phyloP scores from a whole-genome alignment of 2,329 filamentous ascomycete species.

The Colletotrichum destructivum region DNA sequence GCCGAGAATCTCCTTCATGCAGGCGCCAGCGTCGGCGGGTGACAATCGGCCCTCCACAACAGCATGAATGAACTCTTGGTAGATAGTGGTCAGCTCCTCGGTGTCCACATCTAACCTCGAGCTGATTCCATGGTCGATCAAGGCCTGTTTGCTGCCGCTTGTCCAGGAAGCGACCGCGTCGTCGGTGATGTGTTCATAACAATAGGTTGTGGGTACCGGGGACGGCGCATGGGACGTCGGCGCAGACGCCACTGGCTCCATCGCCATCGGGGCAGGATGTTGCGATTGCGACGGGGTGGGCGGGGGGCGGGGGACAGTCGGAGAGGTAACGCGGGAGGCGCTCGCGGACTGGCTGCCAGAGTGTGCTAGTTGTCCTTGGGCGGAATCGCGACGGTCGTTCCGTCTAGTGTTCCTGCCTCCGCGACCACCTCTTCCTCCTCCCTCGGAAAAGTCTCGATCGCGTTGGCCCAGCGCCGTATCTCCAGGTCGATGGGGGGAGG shows the following conservation, averaged over 20 bases:
- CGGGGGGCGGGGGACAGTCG: slow-evolving; percentile 32
- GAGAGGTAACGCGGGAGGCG: slow-evolving; percentile 33
- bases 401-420: slow-evolving; percentile 62
- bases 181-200: slow-evolving; percentile 83
- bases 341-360: slow-evolving; percentile 30
- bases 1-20: slow-evolving; percentile 82
- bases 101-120: slow-evolving; percentile 78
- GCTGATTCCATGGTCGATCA: slow-evolving; percentile 76
- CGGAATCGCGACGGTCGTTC: slow-evolving; percentile 67
- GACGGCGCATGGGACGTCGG: slow-evolving; percentile 46
- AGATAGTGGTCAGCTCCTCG: slow-evolving; percentile 78
- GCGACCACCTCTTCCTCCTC: slow-evolving; percentile 60
- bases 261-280: slow-evolving; percentile 46
- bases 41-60: slow-evolving; percentile 79
- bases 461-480: slow-evolving; percentile 71
- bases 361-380: slow-evolving; percentile 49
- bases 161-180: slow-evolving; percentile 78
- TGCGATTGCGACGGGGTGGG: slow-evolving; percentile 43
- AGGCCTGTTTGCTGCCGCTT: slow-evolving; percentile 72
- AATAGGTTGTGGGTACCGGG: slow-evolving; percentile 67
- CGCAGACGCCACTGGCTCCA: slow-evolving; percentile 45
- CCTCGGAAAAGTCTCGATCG: slow-evolving; percentile 66
- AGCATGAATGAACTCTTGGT: slow-evolving; percentile 88
- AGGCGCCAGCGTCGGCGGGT: slow-evolving; percentile 77
- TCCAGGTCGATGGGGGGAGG: slow-evolving; percentile 74